phyloP scores from a whole-genome alignment of 1,284 basidiomycete species.

The Cutaneotrichosporon dermatis region DNA sequence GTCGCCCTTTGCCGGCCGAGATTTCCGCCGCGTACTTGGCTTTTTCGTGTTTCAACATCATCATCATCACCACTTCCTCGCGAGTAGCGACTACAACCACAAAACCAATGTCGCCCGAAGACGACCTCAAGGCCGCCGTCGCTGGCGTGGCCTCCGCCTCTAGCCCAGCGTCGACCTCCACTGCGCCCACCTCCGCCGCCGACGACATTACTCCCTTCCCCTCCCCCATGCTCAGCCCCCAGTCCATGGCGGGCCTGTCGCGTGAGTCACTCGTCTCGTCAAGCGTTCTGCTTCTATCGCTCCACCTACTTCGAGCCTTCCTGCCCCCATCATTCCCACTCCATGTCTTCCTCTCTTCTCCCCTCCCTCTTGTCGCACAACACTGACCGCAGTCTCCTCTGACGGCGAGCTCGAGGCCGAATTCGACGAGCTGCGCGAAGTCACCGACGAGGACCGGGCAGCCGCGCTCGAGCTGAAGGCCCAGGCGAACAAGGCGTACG shows the following conservation, averaged over 20 bases:
- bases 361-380: neutral
- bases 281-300: too few species aligned
- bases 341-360: too few species aligned
- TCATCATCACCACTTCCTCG: too few species aligned
- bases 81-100: constrained; percentile 2
- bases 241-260: constrained; percentile 37
- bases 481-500: constrained; percentile 81
- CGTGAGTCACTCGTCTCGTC: constrained; percentile 23
- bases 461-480: constrained; percentile 69
- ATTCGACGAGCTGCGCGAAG: constrained; percentile 41
- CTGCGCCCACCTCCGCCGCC: constrained; percentile 11
- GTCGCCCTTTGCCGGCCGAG: too few species aligned
- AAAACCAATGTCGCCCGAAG: neutral
- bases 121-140: constrained; percentile 9
- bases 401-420: constrained; percentile 45
- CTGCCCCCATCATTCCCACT: neutral
- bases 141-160: constrained; percentile 8
- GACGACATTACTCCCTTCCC: constrained; percentile 48
- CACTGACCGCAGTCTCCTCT: constrained; percentile 33
- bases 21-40: too few species aligned
- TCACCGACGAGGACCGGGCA: constrained; percentile 65
- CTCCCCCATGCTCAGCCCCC: constrained; percentile 34
- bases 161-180: constrained; percentile 9
- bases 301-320: too few species aligned
- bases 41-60: too few species aligned